Evolutionary conservation across 768 basidiomycete genomes (phyloP).

Genomic region (Suillus bovinus): DNA sequence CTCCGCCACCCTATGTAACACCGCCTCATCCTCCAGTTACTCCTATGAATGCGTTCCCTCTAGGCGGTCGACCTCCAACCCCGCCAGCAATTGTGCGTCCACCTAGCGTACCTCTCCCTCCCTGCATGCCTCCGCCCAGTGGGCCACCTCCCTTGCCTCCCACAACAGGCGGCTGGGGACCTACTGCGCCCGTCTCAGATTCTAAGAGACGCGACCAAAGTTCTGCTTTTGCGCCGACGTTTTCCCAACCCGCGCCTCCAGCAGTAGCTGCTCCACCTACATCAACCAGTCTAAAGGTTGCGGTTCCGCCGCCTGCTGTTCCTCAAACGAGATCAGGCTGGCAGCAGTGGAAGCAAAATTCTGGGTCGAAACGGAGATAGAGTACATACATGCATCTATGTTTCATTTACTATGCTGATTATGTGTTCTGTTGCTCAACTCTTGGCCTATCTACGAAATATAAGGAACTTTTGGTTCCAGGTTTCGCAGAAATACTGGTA

Average conservation of each 20-base stretch:
- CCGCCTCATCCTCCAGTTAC: slow-evolving; percentile 21
- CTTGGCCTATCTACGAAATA: not conserved
- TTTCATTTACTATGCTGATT: not conserved
- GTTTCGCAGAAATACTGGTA: not conserved
- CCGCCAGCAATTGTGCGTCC: slow-evolving; percentile 5
- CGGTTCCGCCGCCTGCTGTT: slow-evolving; percentile 23
- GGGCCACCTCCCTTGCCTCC: slow-evolving; percentile 8
- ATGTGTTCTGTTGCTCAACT: slow-evolving; percentile 3
- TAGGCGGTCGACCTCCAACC: slow-evolving; percentile 5
- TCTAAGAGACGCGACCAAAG: slow-evolving; percentile 9
- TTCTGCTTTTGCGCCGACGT: slow-evolving; percentile 4
- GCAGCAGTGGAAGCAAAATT: slow-evolving; percentile 50
- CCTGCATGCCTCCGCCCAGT: slow-evolving; percentile 13
- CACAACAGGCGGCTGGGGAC: slow-evolving; percentile 17
- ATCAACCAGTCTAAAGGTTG: slow-evolving; percentile 14
- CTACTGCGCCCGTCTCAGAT: slow-evolving; percentile 10
- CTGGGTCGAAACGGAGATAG: slow-evolving; percentile 21
- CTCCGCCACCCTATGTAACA: slow-evolving; percentile 20
- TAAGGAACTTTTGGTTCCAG: not conserved
- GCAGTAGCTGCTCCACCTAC: slow-evolving; percentile 8
- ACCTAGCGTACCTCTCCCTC: slow-evolving; percentile 7
- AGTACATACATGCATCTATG: slow-evolving; percentile 1
- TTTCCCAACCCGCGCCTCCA: slow-evolving; percentile 11
- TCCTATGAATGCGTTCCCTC: slow-evolving; percentile 18
- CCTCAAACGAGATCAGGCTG: slow-evolving; percentile 43